phyloP scores from a whole-genome alignment of 768 basidiomycete genomes.

The Auriscalpium microsporum region DNA sequence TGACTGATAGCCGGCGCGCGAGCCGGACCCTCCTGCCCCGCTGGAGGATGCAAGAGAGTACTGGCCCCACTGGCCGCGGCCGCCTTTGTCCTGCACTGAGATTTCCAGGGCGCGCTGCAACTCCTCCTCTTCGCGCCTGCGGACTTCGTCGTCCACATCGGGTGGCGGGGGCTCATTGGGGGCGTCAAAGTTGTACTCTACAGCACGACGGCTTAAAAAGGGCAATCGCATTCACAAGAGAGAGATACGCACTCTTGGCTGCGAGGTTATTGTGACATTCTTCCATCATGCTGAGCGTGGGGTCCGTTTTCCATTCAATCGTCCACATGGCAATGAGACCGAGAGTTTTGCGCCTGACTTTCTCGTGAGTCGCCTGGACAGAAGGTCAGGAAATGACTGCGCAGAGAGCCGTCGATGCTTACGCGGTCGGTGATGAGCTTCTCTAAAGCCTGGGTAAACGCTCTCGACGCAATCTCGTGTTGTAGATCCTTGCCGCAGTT shows the following conservation, averaged over 20 bases:
- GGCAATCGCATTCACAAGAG: background rate
- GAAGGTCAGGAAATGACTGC: background rate
- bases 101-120: conserved; percentile 88
- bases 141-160: conserved; percentile 66
- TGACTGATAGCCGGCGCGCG: conserved; percentile 14
- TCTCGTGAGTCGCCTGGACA: conserved; percentile 80
- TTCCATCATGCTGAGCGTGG: conserved; percentile 81
- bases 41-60: conserved; percentile 32
- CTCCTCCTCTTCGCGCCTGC: conserved; percentile 88
- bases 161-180: conserved; percentile 58
- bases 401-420: conserved; percentile 8
- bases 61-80: conserved; percentile 47
- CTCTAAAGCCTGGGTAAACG: conserved; percentile 86
- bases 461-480: conserved; percentile 80
- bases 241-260: conserved; percentile 56
- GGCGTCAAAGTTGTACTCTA: conserved; percentile 67
- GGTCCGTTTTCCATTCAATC: conserved; percentile 71
- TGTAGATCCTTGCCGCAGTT: conserved; percentile 79
- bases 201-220: background rate
- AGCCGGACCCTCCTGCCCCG: conserved; percentile 27
- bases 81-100: conserved; percentile 88
- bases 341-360: conserved; percentile 73
- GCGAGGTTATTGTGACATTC: conserved; percentile 79
- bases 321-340: conserved; percentile 76
- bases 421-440: conserved; percentile 85